Percentiles rank a stretch among this genome's conserved stretches.
These are phyloP conservation scores for Orobanche coerulescens DNA, from an alignment of 257 asterid species.

Conservation along the genomic window DNA sequence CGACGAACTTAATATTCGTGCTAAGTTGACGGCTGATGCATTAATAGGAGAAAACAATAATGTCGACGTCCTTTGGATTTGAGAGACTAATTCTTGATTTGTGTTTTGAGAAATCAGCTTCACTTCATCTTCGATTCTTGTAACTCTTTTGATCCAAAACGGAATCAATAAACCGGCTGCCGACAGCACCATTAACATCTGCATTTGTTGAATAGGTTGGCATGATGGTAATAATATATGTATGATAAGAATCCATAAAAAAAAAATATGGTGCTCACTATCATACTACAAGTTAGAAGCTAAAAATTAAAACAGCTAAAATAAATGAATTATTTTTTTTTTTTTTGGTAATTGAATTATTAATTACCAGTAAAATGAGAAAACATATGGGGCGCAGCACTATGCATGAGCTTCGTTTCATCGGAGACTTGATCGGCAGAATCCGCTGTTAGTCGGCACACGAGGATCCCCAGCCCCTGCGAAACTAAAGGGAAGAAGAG, in stretches of 20 bases:
- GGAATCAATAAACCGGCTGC: constrained; percentile 35
- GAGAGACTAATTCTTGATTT: constrained; percentile 24
- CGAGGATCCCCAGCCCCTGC: no score
- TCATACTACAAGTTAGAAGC: background rate
- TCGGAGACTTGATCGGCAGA: background rate
- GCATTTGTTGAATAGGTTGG: constrained; percentile 2
- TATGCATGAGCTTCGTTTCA: constrained; percentile 32
- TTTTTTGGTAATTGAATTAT: background rate
- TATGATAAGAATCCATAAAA: background rate
- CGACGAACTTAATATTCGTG: constrained; percentile 22
- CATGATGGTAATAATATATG: background rate
- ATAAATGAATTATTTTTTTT: no score
- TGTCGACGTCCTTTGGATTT: constrained; percentile 21
- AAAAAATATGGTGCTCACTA: background rate
- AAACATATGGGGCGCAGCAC: constrained; percentile 33
- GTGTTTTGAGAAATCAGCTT: constrained; percentile 15
- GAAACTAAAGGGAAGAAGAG: no score
- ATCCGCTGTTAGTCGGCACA: no score
- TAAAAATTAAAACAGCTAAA: background rate
- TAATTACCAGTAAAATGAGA: constrained; percentile 32
- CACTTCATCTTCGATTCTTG: constrained; percentile 28
- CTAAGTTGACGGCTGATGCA: constrained; percentile 33
- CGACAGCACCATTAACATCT: constrained; percentile 39
- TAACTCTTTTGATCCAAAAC: constrained; percentile 36
- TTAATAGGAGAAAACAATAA: constrained; percentile 28